Evolutionary conservation across 192 early-diverging fungal genomes (phyloP).

Genomic region (Chytriomyces sp.): DNA sequence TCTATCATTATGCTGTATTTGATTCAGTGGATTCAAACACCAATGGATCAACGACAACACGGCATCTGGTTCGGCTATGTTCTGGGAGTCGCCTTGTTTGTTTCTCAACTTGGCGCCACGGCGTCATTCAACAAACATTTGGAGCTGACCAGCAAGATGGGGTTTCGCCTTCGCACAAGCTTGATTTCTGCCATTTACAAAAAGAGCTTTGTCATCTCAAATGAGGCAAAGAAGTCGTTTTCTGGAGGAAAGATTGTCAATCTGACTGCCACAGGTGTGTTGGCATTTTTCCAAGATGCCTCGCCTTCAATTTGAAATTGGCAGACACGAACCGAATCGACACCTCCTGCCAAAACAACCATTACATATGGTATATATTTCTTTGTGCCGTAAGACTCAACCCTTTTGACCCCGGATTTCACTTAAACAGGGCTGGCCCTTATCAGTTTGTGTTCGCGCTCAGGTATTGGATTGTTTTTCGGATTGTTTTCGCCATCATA

Average conservation of each 20-base stretch:
- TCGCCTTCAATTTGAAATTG: background rate
- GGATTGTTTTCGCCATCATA: too few species aligned
- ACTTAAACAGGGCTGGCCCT: slow-evolving; percentile 28
- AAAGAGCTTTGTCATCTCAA: slow-evolving; percentile 55
- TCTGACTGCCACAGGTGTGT: slow-evolving; percentile 40
- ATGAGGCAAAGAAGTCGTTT: slow-evolving; percentile 54
- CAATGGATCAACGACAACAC: background rate
- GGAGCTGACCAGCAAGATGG: slow-evolving; percentile 14
- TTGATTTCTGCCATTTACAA: slow-evolving; percentile 50
- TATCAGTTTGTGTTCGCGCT: slow-evolving; percentile 21
- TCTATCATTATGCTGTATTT: slow-evolving; percentile 15
- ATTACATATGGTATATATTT: too few species aligned
- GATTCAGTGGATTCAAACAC: background rate
- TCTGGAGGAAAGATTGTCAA: slow-evolving; percentile 64
- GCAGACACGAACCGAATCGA: slow-evolving; percentile 32
- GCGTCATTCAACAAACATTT: slow-evolving; percentile 9
- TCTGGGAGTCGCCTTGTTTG: slow-evolving; percentile 2
- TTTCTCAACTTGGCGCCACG: slow-evolving; percentile 10
- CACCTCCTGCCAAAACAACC: slow-evolving; percentile 11
- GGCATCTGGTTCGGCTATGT: slow-evolving; percentile 12
- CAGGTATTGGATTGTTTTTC: too few species aligned
- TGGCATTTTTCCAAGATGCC: background rate
- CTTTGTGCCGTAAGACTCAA: too few species aligned
- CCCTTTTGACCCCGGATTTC: too few species aligned
- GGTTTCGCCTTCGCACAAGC: slow-evolving; percentile 8